These are phyloP conservation scores for Candida loeiensis DNA, from an alignment of 805 yeast genomes.

Conservation along the genomic window DNA sequence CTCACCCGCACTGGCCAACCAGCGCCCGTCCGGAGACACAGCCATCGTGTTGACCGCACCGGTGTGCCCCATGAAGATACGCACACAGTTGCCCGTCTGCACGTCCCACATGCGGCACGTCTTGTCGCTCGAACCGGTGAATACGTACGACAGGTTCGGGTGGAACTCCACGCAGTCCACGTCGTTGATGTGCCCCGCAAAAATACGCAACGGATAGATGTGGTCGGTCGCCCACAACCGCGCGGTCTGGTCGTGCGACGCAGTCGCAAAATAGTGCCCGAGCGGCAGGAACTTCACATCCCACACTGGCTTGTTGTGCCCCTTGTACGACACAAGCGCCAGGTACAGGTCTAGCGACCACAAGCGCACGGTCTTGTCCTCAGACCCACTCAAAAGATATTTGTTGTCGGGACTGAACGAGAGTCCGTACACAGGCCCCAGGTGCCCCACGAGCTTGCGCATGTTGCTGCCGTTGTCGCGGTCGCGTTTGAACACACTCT, in stretches of 20 bases:
- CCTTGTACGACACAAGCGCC: slow-evolving; percentile 88
- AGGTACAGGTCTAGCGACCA: slow-evolving; percentile 94
- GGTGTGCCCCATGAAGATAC: slow-evolving; percentile 89
- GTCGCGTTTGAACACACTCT: slow-evolving; percentile 56
- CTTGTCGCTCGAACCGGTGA: slow-evolving; percentile 94
- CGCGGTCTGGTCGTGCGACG: slow-evolving; percentile 96
- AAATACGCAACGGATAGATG: slow-evolving; percentile 89
- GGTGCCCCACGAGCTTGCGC: slow-evolving; percentile 79
- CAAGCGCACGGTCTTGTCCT: slow-evolving; percentile 85
- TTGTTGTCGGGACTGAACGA: slow-evolving; percentile 88
- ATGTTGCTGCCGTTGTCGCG: slow-evolving; percentile 43
- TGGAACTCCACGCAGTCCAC: slow-evolving; percentile 94
- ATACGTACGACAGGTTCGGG: slow-evolving; percentile 90
- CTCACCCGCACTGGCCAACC: slow-evolving; percentile 94
- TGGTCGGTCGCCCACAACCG: slow-evolving; percentile 98
- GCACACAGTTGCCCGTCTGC: slow-evolving; percentile 78
- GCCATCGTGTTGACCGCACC: slow-evolving; percentile 84
- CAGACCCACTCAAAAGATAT: slow-evolving; percentile 77
- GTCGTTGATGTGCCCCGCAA: slow-evolving; percentile 96
- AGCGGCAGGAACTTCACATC: slow-evolving; percentile 91
- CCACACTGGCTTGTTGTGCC: slow-evolving; percentile 97
- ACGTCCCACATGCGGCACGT: slow-evolving; percentile 99
- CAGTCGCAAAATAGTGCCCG: slow-evolving; percentile 98
- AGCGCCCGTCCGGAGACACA: slow-evolving; percentile 94
- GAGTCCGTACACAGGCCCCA: slow-evolving; percentile 89